Percentiles rank a stretch among this genome's conserved stretches.
Evolutionary conservation across 2,329 filamentous ascomycete genomes (phyloP).

Genomic region (Exophiala sp.): DNA sequence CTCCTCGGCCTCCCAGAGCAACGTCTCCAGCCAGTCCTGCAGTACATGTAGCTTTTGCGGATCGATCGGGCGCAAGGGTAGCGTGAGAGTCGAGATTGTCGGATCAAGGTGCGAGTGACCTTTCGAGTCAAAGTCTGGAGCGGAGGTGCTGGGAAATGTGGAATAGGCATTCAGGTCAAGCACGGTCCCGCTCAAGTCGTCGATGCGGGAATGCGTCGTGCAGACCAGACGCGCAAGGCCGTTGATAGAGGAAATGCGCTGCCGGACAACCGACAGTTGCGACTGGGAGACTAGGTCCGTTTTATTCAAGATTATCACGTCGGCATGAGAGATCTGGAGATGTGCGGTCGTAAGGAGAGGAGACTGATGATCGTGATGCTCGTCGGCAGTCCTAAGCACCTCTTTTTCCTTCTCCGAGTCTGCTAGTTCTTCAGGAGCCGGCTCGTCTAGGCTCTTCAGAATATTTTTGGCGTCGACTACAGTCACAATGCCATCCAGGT

Average conservation of each 20-base stretch:
- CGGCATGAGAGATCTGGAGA: constrained; percentile 92
- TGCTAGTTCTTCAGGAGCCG: constrained; percentile 38
- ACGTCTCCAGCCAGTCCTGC: constrained; percentile 73
- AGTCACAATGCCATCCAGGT: constrained; percentile 93
- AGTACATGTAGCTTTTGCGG: constrained; percentile 55
- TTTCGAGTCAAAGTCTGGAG: constrained; percentile 63
- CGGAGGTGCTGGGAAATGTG: constrained; percentile 54
- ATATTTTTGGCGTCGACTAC: constrained; percentile 95
- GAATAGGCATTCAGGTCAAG: constrained; percentile 93
- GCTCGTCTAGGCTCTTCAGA: constrained; percentile 70
- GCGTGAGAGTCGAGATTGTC: constrained; percentile 74
- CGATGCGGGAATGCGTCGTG: constrained; percentile 73
- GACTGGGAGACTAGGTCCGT: constrained; percentile 68
- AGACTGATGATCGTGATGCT: constrained; percentile 40
- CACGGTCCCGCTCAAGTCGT: constrained; percentile 75
- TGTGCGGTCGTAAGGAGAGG: constrained; percentile 85
- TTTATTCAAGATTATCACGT: constrained; percentile 94
- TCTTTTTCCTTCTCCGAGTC: constrained; percentile 46
- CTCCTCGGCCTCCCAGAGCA: constrained; percentile 64
- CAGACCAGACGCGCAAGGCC: constrained; percentile 76
- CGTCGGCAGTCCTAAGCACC: constrained; percentile 36
- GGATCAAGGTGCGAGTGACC: constrained; percentile 89
- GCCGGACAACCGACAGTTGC: constrained; percentile 63
- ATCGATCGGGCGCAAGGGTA: constrained; percentile 59
- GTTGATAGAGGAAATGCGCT: constrained; percentile 78